Base-by-base conservation (phyloP, 1,284 basidiomycete genomes). In the Rhodotorula sp. region DNA sequence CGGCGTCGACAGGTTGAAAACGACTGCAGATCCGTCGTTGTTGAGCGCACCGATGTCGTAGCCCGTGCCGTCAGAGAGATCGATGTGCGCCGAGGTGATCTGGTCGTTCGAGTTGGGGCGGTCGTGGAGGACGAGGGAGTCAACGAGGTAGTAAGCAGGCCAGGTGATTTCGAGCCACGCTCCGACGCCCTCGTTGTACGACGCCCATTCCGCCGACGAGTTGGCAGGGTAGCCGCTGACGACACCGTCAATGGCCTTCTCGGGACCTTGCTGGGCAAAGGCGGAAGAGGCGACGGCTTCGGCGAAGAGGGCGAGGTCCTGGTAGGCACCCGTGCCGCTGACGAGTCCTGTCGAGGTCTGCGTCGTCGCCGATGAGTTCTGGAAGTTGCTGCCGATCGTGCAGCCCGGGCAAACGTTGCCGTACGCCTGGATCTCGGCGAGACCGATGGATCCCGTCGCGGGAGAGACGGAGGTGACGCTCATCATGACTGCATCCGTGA, bases 341-440 rank as follows among this genome's bases (percentile, higher is more conserved):
- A 46, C 44, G 22, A 65, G 57, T n/a, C 63, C 61, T 0, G 28
- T 4, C 8, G n/a, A 54, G 15, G 68, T 65, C 55, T 44, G 13
- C 9, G 68, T 66, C 40, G 65, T 67, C 3, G 67, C 54, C 15
- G 62, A 47, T 9, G 52, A 28, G 44, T 61, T 64, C 64, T 57
- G 30, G 37, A 52, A 37, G 37, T 26, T 53, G 62, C 51, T 59
- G 16, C 53, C 31, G 22, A 62, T 37, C 24, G 47, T 6, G 50
- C 68, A 68, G 16, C 64, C 67, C 1, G 24, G 8, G 56, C 69
- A 71, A 9, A 24, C 20, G 0, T 46, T n/a, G 56, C 70, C 70
- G 51, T 62, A 74, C 24, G 70, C 75, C 24, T 57, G 68, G 28
- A 74, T 65, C 52, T 76, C 75, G 46, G 73, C 60, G 20, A 76